Conservation (phyloP, 176 grass and related monocot species). For the Canna indica region DNA sequence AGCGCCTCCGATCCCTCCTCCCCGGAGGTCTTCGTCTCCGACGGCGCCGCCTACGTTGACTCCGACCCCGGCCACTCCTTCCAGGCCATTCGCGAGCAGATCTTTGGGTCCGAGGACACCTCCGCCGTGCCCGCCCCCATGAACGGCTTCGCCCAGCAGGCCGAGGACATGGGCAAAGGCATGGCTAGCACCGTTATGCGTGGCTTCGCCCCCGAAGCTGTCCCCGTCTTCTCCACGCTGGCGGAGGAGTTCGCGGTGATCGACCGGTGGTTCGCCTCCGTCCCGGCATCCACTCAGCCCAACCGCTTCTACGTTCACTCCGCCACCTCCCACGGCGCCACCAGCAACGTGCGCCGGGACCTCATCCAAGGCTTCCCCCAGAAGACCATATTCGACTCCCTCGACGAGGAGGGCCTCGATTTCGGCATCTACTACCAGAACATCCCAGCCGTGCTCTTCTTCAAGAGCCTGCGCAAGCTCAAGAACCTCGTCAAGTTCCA, state of each 20-base stretch:
- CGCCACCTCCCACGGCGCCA: constrained; percentile 73
- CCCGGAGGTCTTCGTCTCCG: constrained; percentile 63
- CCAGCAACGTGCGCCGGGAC: constrained; percentile 86
- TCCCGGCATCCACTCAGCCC: constrained; percentile 80
- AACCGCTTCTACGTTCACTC: constrained; percentile 93
- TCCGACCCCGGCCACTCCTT: constrained; percentile 88
- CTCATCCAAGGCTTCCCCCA: constrained; percentile 88
- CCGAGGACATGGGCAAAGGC: constrained; percentile 60
- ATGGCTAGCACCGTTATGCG: constrained; percentile 88
- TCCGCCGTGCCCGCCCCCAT: constrained; percentile 57
- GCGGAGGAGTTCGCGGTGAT: constrained; percentile 67
- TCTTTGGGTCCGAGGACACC: constrained; percentile 73
- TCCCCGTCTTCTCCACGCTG: constrained; percentile 59
- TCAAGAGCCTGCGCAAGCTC: constrained; percentile 68
- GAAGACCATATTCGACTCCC: constrained; percentile 89
- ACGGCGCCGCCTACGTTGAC: constrained; percentile 74
- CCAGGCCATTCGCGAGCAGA: constrained; percentile 98
- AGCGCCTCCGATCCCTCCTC: constrained; percentile 71
- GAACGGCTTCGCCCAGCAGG: constrained; percentile 82
- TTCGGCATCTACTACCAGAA: constrained; percentile 96
- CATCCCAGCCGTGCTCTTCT: constrained; percentile 76
- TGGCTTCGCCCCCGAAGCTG: constrained; percentile 47
- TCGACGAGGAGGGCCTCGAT: constrained; percentile 58
- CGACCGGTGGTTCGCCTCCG: constrained; percentile 86
- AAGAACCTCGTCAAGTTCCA: constrained; percentile 82